Conservation (phyloP, 371 early-diverging fungal genomes). For the Globomyces sp. region DNA sequence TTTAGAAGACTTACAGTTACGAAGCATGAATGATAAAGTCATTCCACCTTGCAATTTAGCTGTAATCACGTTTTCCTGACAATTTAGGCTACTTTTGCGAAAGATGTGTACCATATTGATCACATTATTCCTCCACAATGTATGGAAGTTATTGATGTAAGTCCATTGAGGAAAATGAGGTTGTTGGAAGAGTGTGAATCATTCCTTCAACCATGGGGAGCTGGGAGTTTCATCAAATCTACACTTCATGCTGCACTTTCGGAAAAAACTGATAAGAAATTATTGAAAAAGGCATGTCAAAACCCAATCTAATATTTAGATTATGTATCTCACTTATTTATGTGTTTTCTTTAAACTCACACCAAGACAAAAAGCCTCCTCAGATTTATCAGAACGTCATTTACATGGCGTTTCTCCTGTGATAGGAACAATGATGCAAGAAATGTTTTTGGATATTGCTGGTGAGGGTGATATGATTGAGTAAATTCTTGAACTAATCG, state of each 20-base stretch:
- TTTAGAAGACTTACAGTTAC: slow-evolving; percentile 41
- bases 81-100: slow-evolving; percentile 54
- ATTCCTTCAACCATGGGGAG: background rate
- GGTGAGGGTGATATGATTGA: slow-evolving; percentile 1
- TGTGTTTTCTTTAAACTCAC: slow-evolving; percentile 59
- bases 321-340: slow-evolving; percentile 71
- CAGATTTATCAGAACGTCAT: background rate
- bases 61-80: slow-evolving; percentile 9
- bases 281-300: slow-evolving; percentile 29
- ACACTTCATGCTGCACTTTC: slow-evolving; percentile 42
- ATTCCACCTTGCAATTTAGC: slow-evolving; percentile 70
- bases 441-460: slow-evolving; percentile 1
- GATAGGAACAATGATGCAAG: background rate
- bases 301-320: slow-evolving; percentile 34
- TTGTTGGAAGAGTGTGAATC: slow-evolving; percentile 17
- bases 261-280: slow-evolving; percentile 27
- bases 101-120: slow-evolving; percentile 71
- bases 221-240: slow-evolving; percentile 14
- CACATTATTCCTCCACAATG: slow-evolving; percentile 64
- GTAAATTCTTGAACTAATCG: background rate
- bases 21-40: slow-evolving; percentile 55
- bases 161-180: slow-evolving; percentile 50
- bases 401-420: background rate
- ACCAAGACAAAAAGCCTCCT: background rate
- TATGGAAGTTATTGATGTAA: slow-evolving; percentile 57